Base-by-base conservation (phyloP, 768 basidiomycete species). In the Leccinum sublutescens region DNA sequence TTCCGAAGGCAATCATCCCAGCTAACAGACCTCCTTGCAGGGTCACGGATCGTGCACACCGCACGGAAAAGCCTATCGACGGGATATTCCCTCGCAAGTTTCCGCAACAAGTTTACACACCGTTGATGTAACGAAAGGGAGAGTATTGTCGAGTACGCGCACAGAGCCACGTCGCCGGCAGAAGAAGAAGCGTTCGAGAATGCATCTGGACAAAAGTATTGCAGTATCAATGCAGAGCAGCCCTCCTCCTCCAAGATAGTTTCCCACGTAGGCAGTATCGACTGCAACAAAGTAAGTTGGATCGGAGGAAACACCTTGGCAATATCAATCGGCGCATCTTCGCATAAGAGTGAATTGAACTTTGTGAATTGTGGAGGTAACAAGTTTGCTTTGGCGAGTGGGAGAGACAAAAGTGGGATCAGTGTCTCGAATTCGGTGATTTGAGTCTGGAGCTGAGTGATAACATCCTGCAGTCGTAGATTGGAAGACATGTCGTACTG, bases 1-100 rank as follows among this genome's bases (percentile, higher is more conserved):
- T 83, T 80, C 33, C 82, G 83, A 23, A 95, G 82, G 62, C 81
- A 85, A 63, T 93, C 88, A 63, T 91, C 89, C 95, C 95, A 97
- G 49, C 68, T 66, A 21, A 81, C 65, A 33, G 70, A 74, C 43
- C 69, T 70, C 58, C 71, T 73, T 27, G 61, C 63, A 23, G 49
- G 57, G 21, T 62, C 58, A 48, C n/a, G 58, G 17, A 63, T 60
- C 2, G 72, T 61, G 66, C 81, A 85, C 17, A 87, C 66, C 11
- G 81, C 75, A n/a, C 70, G 65, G 68, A 88, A 83, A 33, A 94
- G 71, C 50, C 85, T 78, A 62, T 90, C 86, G 40, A 95, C 72
- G 4, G 90, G 84, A 70, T 93, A 94, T 31, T 82, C 77, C 50
- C 68, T 75, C 9, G 79, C 69, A 17, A 95, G 76, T n/a, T 74